Percentiles rank a stretch among this genome's conserved stretches.
Conservation (phyloP, 1,284 basidiomycete species). For the Trametes hirsuta region DNA sequence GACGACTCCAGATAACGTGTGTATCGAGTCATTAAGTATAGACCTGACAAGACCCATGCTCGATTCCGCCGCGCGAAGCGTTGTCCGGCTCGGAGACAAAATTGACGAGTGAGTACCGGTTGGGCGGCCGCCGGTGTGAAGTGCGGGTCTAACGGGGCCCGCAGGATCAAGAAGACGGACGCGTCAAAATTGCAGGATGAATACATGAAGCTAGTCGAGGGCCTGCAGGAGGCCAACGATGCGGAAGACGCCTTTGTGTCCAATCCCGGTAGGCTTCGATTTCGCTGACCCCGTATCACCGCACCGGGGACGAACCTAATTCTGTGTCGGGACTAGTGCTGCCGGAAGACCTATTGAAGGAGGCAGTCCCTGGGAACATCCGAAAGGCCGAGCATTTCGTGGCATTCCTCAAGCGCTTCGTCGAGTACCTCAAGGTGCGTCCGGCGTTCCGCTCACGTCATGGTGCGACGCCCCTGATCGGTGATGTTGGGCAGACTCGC, state of each 20-base stretch:
- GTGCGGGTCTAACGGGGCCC: slow-evolving; percentile 2
- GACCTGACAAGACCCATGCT: slow-evolving; percentile 99
- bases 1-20: slow-evolving; percentile 84
- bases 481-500: slow-evolving; percentile 66
- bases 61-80: slow-evolving; percentile 91
- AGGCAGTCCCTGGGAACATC: slow-evolving; percentile 98
- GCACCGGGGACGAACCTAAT: slow-evolving; percentile 2
- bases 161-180: slow-evolving; percentile 92
- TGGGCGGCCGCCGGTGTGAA: background rate
- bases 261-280: slow-evolving; percentile 72
- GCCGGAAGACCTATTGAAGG: slow-evolving; percentile 92
- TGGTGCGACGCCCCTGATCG: slow-evolving; percentile 15
- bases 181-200: slow-evolving; percentile 96
- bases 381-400: slow-evolving; percentile 99
- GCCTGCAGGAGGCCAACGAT: slow-evolving; percentile 79
- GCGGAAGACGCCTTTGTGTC: slow-evolving; percentile 87
- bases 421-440: slow-evolving; percentile 94
- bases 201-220: slow-evolving; percentile 95
- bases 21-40: slow-evolving; percentile 97
- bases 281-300: slow-evolving; percentile 4
- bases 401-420: slow-evolving; percentile 96
- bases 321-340: slow-evolving; percentile 58
- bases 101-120: slow-evolving; percentile 85
- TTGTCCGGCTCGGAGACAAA: slow-evolving; percentile 86
- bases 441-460: background rate